phyloP scores from a whole-genome alignment of 352 stramenopile genomes.

The Phytophthora boehmeriae region DNA sequence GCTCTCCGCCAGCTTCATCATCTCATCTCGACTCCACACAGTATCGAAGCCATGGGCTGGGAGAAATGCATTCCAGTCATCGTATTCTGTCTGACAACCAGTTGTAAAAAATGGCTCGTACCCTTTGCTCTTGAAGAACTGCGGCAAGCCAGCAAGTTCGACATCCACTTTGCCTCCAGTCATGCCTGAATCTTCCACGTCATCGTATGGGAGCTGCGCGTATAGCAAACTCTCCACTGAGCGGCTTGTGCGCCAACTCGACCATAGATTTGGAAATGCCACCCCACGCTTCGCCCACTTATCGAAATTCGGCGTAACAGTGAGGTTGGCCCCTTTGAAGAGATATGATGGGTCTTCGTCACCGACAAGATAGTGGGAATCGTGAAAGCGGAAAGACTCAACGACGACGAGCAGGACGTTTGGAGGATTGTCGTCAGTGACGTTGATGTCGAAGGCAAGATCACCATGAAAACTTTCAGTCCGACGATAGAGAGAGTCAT shows the following conservation, averaged over 20 bases:
- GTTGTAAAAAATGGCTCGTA: constrained; percentile 59
- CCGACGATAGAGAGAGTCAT: constrained; percentile 41
- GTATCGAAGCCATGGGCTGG: constrained; percentile 52
- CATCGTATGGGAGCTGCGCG: constrained; percentile 54
- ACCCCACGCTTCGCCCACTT: constrained; percentile 50
- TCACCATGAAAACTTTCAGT: constrained; percentile 47
- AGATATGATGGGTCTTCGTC: constrained; percentile 46
- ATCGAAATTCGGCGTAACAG: constrained; percentile 53
- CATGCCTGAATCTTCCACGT: constrained; percentile 35
- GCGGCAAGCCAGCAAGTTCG: constrained; percentile 40
- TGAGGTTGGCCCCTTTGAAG: constrained; percentile 22
- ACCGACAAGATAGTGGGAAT: constrained; percentile 54
- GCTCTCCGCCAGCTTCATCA: constrained; percentile 37
- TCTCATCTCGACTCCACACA: constrained; percentile 37
- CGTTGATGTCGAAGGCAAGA: constrained; percentile 44
- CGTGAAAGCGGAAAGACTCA: constrained; percentile 59
- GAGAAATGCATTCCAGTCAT: constrained; percentile 51
- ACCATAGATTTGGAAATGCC: constrained; percentile 61
- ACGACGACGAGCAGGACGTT: constrained; percentile 57
- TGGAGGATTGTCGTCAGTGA: constrained; percentile 35
- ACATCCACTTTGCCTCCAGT: constrained; percentile 27
- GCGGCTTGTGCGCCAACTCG: constrained; percentile 56
- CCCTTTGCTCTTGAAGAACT: constrained; percentile 50
- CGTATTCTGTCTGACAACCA: constrained; percentile 44
- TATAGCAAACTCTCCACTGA: constrained; percentile 57